Evolutionary conservation across 352 stramenopile genomes (phyloP).

Genomic region (Sclerospora graminicola): DNA sequence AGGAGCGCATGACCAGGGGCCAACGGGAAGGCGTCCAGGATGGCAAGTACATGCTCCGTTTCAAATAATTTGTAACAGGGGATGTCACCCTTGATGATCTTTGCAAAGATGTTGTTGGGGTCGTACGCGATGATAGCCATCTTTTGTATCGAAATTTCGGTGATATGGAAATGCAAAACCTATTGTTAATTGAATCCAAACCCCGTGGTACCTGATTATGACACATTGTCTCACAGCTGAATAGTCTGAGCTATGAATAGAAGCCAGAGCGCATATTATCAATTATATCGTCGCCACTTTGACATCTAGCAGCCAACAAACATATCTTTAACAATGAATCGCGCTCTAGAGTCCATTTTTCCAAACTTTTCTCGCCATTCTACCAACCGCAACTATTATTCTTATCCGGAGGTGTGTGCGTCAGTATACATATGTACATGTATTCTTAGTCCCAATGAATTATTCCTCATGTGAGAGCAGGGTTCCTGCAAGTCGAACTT

Average conservation of each 20-base stretch:
- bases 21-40: constrained; percentile 70
- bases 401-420: constrained; percentile 36
- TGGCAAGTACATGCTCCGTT: constrained; percentile 75
- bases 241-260: not conserved
- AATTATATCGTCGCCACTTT: too few relatives aligned
- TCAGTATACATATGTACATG: not conserved
- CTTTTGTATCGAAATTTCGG: constrained; percentile 9
- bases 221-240: not conserved
- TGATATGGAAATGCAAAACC: not conserved
- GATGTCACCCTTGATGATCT: constrained; percentile 74
- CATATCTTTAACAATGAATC: constrained; percentile 38
- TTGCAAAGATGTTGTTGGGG: constrained; percentile 65
- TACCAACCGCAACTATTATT: constrained; percentile 39
- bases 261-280: too few relatives aligned
- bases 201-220: not conserved
- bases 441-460: not conserved
- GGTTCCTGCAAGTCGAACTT: constrained; percentile 36
- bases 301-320: not conserved
- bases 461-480: constrained; percentile 6
- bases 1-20: constrained; percentile 58
- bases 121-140: constrained; percentile 39
- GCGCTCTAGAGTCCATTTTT: constrained; percentile 59
- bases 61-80: constrained; percentile 81
- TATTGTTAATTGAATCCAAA: not conserved
- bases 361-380: constrained; percentile 39